Evolutionary conservation across 179 eudicot species (phyloP).

Genomic region (Drosera spatulata): DNA sequence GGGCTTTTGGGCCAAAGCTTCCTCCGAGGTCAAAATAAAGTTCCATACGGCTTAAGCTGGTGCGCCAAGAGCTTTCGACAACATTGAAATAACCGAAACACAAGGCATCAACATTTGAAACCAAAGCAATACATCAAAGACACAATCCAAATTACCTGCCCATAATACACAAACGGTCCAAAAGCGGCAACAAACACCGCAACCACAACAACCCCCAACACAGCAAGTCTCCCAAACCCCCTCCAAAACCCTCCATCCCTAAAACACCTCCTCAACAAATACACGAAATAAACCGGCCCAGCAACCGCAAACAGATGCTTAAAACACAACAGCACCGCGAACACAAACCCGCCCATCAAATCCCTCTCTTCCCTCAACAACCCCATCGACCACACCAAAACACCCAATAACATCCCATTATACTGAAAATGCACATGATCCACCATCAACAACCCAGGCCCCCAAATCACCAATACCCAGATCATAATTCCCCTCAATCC

Average conservation of each 20-base stretch:
- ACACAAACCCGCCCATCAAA: slow-evolving; percentile 76
- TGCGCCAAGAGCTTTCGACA: no score
- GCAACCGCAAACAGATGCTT: slow-evolving; percentile 97
- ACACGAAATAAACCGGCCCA: slow-evolving; percentile 88
- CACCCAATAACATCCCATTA: slow-evolving; percentile 82
- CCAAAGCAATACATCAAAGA: no score
- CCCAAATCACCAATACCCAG: slow-evolving; percentile 70
- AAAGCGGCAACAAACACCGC: slow-evolving; percentile 60
- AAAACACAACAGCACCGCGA: slow-evolving; percentile 73
- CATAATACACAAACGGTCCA: slow-evolving; percentile 86
- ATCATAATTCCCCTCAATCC: slow-evolving; percentile 28
- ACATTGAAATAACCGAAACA: no score
- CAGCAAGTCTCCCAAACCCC: slow-evolving; percentile 53
- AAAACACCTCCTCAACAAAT: slow-evolving; percentile 83
- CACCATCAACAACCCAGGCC: slow-evolving; percentile 76
- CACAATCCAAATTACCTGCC: slow-evolving; percentile 41
- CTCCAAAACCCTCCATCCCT: slow-evolving; percentile 45
- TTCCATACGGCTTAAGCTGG: no score
- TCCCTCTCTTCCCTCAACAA: slow-evolving; percentile 63
- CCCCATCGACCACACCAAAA: slow-evolving; percentile 54
- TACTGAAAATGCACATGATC: slow-evolving; percentile 98
- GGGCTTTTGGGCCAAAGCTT: no score
- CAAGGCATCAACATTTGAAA: no score
- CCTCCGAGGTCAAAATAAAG: no score
- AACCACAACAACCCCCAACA: slow-evolving; percentile 50